A percentile compares a stretch with the other conserved stretches of the same genome.
Evolutionary conservation across 1,139 yeast species (phyloP).

Genomic region (Protomyces gravidus): DNA sequence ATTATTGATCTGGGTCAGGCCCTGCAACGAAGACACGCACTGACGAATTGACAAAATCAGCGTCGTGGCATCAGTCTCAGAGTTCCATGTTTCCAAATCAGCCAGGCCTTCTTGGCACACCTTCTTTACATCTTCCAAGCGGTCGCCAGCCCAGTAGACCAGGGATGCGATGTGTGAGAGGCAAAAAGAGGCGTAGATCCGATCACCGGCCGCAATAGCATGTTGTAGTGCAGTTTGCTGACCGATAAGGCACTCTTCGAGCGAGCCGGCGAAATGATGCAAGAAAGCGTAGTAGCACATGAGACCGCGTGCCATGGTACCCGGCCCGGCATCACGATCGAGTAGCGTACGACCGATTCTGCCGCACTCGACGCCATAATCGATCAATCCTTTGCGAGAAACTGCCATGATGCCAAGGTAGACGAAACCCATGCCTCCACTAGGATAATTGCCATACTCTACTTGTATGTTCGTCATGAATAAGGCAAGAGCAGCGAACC

Average conservation of each 20-base stretch:
- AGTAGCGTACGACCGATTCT: conserved; percentile 13
- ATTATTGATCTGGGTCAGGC: conserved; percentile 11
- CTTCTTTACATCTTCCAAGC: conserved; percentile 3
- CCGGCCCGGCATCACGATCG: conserved; percentile 9
- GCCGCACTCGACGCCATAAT: conserved; percentile 30
- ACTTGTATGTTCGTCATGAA: conserved; percentile 25
- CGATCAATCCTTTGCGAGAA: conserved; percentile 18
- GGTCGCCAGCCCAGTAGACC: conserved; percentile 13
- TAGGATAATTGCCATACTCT: conserved; percentile 28
- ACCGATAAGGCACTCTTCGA: not conserved
- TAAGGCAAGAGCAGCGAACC: conserved; percentile 21
- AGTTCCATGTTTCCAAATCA: conserved; percentile 12
- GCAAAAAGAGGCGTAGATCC: conserved; percentile 27
- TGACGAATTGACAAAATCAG: conserved; percentile 27
- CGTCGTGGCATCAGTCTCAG: conserved; percentile 26
- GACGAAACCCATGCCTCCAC: conserved; percentile 28
- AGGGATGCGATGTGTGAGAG: conserved; percentile 5
- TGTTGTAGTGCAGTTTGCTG: conserved; percentile 4
- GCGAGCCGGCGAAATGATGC: conserved; percentile 21
- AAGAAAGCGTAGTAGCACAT: conserved; percentile 23
- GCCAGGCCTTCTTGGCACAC: conserved; percentile 9
- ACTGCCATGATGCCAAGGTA: conserved; percentile 31
- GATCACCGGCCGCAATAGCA: conserved; percentile 31
- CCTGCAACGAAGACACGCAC: conserved; percentile 18
- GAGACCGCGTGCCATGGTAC: conserved; percentile 27